A percentile compares a stretch with the other conserved stretches of the same genome.
These are phyloP conservation scores for Cylindrotheca fusiformis DNA, from an alignment of 108 stramenopile genomes.

Conservation along the genomic window DNA sequence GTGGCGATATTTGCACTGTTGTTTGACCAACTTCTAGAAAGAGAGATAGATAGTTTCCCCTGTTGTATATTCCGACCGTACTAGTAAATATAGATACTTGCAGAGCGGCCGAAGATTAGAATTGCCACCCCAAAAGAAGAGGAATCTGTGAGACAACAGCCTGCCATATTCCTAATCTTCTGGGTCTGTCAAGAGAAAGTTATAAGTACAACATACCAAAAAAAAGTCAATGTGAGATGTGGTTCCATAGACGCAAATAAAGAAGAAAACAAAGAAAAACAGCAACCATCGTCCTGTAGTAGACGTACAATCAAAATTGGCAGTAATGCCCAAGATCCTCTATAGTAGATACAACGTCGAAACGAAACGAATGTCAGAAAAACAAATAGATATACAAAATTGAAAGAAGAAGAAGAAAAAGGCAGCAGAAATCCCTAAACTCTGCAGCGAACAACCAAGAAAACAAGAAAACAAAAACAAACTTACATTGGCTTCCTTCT, in stretches of 20 bases:
- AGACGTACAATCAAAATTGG: conserved; percentile 68
- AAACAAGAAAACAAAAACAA: background rate
- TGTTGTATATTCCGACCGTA: background rate
- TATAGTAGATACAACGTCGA: background rate
- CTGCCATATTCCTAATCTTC: conserved; percentile 4
- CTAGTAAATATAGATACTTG: too few species aligned
- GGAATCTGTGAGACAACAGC: too few species aligned
- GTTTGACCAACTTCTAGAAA: too few species aligned
- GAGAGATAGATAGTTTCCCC: too few species aligned
- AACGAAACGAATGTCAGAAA: background rate
- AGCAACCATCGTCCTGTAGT: too few species aligned
- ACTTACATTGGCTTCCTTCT: conserved; percentile 68
- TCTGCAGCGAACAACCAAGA: too few species aligned
- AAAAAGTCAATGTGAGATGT: background rate
- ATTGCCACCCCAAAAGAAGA: too few species aligned
- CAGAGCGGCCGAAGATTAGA: too few species aligned
- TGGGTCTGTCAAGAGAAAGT: background rate
- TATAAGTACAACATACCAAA: too few species aligned
- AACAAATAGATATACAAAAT: background rate
- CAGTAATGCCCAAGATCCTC: conserved; percentile 58
- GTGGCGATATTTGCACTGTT: too few species aligned
- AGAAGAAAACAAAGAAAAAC: background rate
- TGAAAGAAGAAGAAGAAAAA: too few species aligned
- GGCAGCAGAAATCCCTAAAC: too few species aligned
- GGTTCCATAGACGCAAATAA: background rate